phyloP scores from a whole-genome alignment of 768 basidiomycete species.

The Tephrocybe sp. region DNA sequence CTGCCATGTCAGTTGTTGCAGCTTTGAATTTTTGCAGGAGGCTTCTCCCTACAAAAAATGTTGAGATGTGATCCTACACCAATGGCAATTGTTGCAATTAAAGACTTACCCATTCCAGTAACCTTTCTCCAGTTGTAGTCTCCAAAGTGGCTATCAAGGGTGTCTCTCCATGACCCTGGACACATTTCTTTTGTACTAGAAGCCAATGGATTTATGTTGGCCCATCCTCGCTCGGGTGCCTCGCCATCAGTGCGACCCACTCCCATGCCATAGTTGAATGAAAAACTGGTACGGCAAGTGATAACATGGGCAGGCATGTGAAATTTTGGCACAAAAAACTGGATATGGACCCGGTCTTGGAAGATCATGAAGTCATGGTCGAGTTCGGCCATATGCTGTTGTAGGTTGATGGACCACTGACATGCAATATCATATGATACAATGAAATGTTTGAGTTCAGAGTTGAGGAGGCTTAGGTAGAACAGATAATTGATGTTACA shows the following conservation, averaged over 20 bases:
- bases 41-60: conserved; percentile 4
- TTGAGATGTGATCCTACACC: background rate
- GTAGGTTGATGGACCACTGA: background rate
- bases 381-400: conserved; percentile 13
- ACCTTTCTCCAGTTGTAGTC: background rate
- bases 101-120: background rate
- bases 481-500: conserved; percentile 37
- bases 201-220: conserved; percentile 24
- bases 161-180: conserved; percentile 25
- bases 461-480: conserved; percentile 17
- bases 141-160: conserved; percentile 26
- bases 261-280: conserved; percentile 22
- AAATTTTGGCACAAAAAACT: conserved; percentile 28
- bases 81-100: background rate
- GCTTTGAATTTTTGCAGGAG: conserved; percentile 11
- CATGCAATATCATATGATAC: background rate
- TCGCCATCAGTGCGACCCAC: conserved; percentile 34
- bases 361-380: conserved; percentile 2
- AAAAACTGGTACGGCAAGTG: conserved; percentile 21
- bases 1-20: conserved; percentile 6
- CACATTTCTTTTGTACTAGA: conserved; percentile 37
- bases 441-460: background rate
- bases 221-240: conserved; percentile 30
- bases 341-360: background rate
- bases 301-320: conserved; percentile 23